Evolutionary conservation across 306 rosid species (phyloP), one percentile per base, ranked within the genome.

Genomic region (Glycyrrhiza uralensis): DNA sequence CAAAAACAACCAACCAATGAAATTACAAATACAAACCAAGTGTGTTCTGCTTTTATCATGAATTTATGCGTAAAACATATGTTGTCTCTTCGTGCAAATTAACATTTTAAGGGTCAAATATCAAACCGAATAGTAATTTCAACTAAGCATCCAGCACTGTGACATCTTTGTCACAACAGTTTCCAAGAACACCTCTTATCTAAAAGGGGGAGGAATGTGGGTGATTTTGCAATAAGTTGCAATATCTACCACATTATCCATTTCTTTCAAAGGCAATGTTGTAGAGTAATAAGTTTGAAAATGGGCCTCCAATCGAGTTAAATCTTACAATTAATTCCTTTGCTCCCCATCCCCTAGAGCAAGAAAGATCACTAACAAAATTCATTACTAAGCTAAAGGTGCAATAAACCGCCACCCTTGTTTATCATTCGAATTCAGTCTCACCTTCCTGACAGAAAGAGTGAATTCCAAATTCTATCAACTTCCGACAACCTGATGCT

Each of bases 1-100:
- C 68, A 76, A 46, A 26, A 11, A 20, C n/a, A 74, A 22, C n/a
- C 22, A 74, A 61, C 49, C 20, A 50, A 75, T n/a, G 39, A 65
- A 71, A 11, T 65, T 49, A 50, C 11, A 47, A 41, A 42, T 3
- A 62, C 32, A 59, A 61, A 76, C 33, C 3, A 66, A 32, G 38
- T 45, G 8, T 10, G 29, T 41, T 39, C 44, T 46, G 19, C 50
- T 32, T n/a, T 39, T 19, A 73, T 57, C 44, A 58, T 30, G 28
- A 50, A 60, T 33, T 73, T 61, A 19, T 15, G 51, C 58, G 52
- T 29, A 29, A 22, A 65, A 13, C 6, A 20, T 30, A 56, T 63
- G 52, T 7, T 11, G 33, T 23, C 26, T 36, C 45, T 38, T 29
- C 18, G 32, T 33, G 14, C 33, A 71, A 58, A 59, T 39, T 10